Percentiles rank a stretch among this genome's conserved stretches.
phyloP scores from a whole-genome alignment of 768 basidiomycete species.

The Lentinula sp. region DNA sequence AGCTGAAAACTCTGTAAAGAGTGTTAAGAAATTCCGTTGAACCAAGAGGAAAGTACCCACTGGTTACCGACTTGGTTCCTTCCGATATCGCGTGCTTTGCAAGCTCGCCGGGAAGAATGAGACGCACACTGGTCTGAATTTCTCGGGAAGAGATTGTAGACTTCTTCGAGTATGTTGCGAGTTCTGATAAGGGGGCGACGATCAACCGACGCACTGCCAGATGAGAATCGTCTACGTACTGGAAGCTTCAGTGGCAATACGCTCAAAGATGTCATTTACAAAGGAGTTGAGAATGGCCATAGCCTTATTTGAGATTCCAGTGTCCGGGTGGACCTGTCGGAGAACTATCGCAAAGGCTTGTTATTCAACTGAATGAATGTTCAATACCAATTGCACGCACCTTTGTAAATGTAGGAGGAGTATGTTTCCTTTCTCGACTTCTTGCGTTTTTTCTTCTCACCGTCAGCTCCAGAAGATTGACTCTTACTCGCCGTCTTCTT shows the following conservation, averaged over 20 bases:
- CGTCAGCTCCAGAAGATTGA: slow-evolving; percentile 38
- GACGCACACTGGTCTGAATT: slow-evolving; percentile 79
- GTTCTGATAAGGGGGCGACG: slow-evolving; percentile 36
- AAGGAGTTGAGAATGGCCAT: slow-evolving; percentile 83
- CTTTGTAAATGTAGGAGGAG: slow-evolving; percentile 83
- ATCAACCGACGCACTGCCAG: background rate
- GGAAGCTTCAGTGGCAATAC: slow-evolving; percentile 69
- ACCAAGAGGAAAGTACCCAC: slow-evolving; percentile 20
- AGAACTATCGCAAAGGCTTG: slow-evolving; percentile 41
- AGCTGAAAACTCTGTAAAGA: slow-evolving; percentile 43
- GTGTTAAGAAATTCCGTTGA: slow-evolving; percentile 2
- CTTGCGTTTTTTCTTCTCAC: slow-evolving; percentile 76
- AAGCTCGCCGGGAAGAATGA: slow-evolving; percentile 81
- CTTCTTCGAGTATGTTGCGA: slow-evolving; percentile 84
- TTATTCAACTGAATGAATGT: background rate
- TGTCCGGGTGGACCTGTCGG: slow-evolving; percentile 91
- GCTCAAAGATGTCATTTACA: slow-evolving; percentile 82
- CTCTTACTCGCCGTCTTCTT: slow-evolving; percentile 60
- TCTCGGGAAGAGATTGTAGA: slow-evolving; percentile 89
- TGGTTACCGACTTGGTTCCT: slow-evolving; percentile 71
- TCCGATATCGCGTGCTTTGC: slow-evolving; percentile 88
- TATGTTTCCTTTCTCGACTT: slow-evolving; percentile 81
- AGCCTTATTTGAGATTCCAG: slow-evolving; percentile 88
- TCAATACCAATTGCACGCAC: slow-evolving; percentile 24
- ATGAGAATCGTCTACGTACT: slow-evolving; percentile 32